Conservation (phyloP, 1,284 basidiomycete species). For the Exsudoporus floridanus region DNA sequence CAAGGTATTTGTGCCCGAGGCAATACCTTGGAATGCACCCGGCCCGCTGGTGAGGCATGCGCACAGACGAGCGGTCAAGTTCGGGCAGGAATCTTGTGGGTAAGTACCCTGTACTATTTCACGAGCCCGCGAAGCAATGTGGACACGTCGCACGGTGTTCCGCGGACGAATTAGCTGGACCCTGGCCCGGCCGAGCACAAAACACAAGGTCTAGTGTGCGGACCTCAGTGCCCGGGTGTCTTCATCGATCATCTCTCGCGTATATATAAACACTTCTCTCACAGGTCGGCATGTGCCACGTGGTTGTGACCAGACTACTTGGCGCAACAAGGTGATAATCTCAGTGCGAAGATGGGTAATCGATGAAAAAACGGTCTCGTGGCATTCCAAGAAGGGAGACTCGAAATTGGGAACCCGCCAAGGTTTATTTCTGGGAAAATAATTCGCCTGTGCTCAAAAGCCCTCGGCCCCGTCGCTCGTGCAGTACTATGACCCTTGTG, state of each 20-base stretch:
- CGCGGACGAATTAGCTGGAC: background rate
- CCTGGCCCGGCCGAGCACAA: background rate
- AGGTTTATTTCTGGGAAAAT: conserved; percentile 1
- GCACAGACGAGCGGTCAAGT: background rate
- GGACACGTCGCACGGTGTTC: background rate
- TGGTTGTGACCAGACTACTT: background rate
- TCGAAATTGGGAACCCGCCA: background rate
- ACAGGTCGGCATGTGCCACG: background rate
- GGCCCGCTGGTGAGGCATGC: background rate
- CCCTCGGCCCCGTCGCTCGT: background rate
- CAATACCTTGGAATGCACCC: background rate
- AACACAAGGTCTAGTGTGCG: background rate
- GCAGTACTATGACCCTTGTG: background rate
- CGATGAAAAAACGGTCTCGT: conserved; percentile 6
- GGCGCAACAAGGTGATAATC: conserved; percentile 1
- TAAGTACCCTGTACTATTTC: background rate
- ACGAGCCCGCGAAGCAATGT: conserved; percentile 5
- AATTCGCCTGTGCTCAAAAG: background rate
- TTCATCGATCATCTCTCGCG: background rate
- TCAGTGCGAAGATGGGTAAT: background rate
- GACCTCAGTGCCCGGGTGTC: conserved; percentile 4
- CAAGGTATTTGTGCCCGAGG: conserved; percentile 34
- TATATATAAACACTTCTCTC: conserved; percentile 1
- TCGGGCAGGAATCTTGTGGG: background rate
- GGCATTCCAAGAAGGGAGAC: background rate